Evolutionary conservation across 2,329 filamentous ascomycete genomes (phyloP).

Genomic region (Aspergillus sp.): DNA sequence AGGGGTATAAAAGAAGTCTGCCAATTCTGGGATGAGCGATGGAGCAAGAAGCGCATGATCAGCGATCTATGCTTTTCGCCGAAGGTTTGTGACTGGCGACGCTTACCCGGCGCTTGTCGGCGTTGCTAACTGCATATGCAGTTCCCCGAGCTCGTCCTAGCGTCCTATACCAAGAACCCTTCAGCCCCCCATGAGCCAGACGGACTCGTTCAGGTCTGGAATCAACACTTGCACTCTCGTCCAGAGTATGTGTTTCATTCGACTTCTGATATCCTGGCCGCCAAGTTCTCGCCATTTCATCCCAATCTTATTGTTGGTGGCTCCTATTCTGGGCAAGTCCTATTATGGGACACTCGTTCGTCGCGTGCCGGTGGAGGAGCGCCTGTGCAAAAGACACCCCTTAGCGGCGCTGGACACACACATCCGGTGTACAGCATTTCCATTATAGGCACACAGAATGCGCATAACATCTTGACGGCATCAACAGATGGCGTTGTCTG

Average conservation of each 20-base stretch:
- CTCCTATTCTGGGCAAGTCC: constrained; percentile 90
- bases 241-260: constrained; percentile 96
- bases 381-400: constrained; percentile 89
- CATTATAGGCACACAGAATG: constrained; percentile 95
- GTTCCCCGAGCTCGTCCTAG: constrained; percentile 84
- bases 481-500: constrained; percentile 96
- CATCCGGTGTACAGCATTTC: constrained; percentile 93
- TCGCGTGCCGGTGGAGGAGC: constrained; percentile 57
- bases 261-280: constrained; percentile 87
- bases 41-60: constrained; percentile 96
- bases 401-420: constrained; percentile 90
- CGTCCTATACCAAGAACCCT: constrained; percentile 95
- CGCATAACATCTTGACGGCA: constrained; percentile 95
- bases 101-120: background rate
- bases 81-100: constrained; percentile 46
- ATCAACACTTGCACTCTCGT: constrained; percentile 83
- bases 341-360: constrained; percentile 92
- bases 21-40: constrained; percentile 89
- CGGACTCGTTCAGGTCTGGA: constrained; percentile 94
- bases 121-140: constrained; percentile 22
- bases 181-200: constrained; percentile 89
- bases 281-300: constrained; percentile 97
- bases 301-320: constrained; percentile 93
- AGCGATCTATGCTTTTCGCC: constrained; percentile 92
- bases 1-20: constrained; percentile 62